phyloP scores from a whole-genome alignment of 768 basidiomycete species.

The Mycena rosella region DNA sequence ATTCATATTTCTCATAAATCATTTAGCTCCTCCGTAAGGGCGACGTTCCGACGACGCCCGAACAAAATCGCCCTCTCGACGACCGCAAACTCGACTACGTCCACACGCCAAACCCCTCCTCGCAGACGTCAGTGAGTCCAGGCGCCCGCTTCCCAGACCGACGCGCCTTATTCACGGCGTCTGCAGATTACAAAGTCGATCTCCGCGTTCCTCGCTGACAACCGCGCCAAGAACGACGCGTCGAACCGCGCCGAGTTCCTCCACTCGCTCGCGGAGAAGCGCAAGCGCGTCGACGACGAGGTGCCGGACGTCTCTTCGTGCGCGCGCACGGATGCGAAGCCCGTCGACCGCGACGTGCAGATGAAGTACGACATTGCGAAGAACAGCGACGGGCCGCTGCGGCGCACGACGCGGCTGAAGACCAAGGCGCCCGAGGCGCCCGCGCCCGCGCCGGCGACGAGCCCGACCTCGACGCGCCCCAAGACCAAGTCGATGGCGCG shows the following conservation, averaged over 20 bases:
- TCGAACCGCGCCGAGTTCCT: constrained; percentile 87
- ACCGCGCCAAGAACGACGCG: constrained; percentile 77
- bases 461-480: constrained; percentile 25
- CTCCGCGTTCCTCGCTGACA: constrained; percentile 77
- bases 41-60: constrained; percentile 19
- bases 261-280: constrained; percentile 67
- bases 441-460: constrained; percentile 9
- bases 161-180: constrained; percentile 16
- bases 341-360: constrained; percentile 78
- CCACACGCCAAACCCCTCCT: constrained; percentile 61
- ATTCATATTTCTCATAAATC: constrained; percentile 5
- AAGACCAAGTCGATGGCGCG: constrained; percentile 27
- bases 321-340: constrained; percentile 80
- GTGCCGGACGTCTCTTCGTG: constrained; percentile 67
- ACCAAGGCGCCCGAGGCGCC: constrained; percentile 31
- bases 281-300: constrained; percentile 55
- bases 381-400: constrained; percentile 83
- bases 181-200: constrained; percentile 78
- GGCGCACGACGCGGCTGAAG: constrained; percentile 57
- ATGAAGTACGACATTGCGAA: constrained; percentile 92
- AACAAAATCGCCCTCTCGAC: constrained; percentile 59
- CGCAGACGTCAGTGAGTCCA: constrained; percentile 70
- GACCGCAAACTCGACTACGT: constrained; percentile 78
- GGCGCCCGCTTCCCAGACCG: constrained; percentile 12
- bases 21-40: constrained; percentile 45